Evolutionary conservation across 1,284 basidiomycete genomes (phyloP).

Genomic region (Stereum hirsutum): DNA sequence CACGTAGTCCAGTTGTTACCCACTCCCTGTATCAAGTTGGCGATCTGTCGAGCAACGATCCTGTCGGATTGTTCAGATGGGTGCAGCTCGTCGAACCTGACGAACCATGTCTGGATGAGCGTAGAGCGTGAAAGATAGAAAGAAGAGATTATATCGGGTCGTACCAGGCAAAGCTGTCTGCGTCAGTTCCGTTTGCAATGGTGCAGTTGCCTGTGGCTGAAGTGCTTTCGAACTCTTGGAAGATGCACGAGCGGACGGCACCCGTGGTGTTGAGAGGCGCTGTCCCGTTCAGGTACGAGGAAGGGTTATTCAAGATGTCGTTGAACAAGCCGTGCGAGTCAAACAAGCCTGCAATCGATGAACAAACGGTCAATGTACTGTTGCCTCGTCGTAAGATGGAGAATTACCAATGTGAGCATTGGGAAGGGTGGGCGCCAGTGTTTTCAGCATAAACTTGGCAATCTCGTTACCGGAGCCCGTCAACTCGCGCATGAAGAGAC

Average conservation of each 20-base stretch:
- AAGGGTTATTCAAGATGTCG: conserved; percentile 41
- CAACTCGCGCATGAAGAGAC: conserved; percentile 27
- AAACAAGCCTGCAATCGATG: conserved; percentile 31
- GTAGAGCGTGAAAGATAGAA: too few relatives aligned
- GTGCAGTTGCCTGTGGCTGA: conserved; percentile 26
- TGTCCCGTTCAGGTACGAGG: conserved; percentile 46
- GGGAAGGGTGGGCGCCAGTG: conserved; percentile 20
- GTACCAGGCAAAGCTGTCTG: conserved; percentile 47
- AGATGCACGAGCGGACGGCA: conserved; percentile 34
- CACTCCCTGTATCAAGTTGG: conserved; percentile 31
- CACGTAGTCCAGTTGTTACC: conserved; percentile 36
- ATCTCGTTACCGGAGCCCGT: conserved; percentile 25
- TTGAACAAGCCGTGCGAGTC: conserved; percentile 44
- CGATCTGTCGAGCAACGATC: conserved; percentile 41
- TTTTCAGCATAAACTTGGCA: conserved; percentile 22
- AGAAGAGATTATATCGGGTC: too few relatives aligned
- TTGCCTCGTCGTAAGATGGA: too few relatives aligned
- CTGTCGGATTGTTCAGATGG: conserved; percentile 46
- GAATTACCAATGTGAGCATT: conserved; percentile 31
- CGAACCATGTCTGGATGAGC: too few relatives aligned
- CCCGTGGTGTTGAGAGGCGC: conserved; percentile 47
- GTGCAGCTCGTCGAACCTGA: conserved; percentile 52
- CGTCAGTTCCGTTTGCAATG: conserved; percentile 29
- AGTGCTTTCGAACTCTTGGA: conserved; percentile 25
- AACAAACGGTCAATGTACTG: conserved; percentile 13